These are phyloP conservation scores for Chlamydomonas sp. DNA, from an alignment of 139 green algal genomes.

Conservation along the genomic window DNA sequence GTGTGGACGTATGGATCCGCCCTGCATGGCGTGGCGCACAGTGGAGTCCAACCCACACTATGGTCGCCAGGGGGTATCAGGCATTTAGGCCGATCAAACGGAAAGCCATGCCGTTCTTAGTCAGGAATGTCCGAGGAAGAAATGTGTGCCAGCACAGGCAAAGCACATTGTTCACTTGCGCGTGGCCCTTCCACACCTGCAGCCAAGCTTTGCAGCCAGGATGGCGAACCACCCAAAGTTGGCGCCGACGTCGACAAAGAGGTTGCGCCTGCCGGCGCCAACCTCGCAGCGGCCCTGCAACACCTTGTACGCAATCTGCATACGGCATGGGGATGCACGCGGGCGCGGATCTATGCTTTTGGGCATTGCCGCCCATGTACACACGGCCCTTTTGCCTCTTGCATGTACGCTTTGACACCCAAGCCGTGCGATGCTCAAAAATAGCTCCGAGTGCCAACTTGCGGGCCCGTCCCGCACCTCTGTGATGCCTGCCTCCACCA, in stretches of 20 bases:
- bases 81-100: too few relatives aligned
- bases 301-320: slow-evolving; percentile 51
- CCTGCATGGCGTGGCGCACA: not conserved
- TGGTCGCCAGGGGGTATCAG: too few relatives aligned
- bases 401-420: not conserved
- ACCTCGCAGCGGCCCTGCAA: slow-evolving; percentile 52
- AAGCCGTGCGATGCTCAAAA: not conserved
- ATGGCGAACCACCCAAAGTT: slow-evolving; percentile 89
- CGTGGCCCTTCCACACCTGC: slow-evolving; percentile 54
- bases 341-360: not conserved
- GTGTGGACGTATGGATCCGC: not conserved
- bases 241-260: slow-evolving; percentile 83
- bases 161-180: too few relatives aligned
- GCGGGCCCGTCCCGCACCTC: slow-evolving; percentile 25
- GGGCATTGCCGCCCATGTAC: not conserved
- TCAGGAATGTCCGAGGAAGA: too few relatives aligned
- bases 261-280: not conserved
- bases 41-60: too few relatives aligned
- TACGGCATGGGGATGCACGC: not conserved
- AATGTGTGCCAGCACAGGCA: too few relatives aligned
- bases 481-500: slow-evolving; percentile 67
- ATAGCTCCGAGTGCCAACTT: not conserved
- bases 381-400: not conserved
- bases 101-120: too few relatives aligned
- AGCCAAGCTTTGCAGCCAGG: slow-evolving; percentile 73